These are phyloP conservation scores for Mitragyna speciosa DNA, from an alignment of 257 asterid species.

Conservation along the genomic window DNA sequence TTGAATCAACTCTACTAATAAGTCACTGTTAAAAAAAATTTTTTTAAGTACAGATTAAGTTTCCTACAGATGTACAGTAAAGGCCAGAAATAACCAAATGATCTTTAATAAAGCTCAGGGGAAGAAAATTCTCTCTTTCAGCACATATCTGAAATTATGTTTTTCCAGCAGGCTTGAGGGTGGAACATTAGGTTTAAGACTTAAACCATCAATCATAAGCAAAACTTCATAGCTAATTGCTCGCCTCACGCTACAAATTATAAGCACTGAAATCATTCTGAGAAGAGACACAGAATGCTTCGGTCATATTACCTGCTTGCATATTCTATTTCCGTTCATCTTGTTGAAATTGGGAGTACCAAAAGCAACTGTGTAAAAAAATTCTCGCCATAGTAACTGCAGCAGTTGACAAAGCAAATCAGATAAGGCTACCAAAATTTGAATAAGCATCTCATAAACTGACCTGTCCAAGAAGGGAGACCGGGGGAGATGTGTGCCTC, in stretches of 20 bases:
- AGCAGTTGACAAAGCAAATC: slow-evolving; percentile 32
- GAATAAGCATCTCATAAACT: slow-evolving; percentile 1
- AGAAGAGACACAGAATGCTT: slow-evolving; percentile 16
- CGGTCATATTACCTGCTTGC: slow-evolving; percentile 72
- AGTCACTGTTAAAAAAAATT: neutral
- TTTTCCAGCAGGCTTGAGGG: neutral
- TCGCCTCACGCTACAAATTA: neutral
- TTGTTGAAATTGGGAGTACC: slow-evolving; percentile 85
- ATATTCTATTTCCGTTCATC: slow-evolving; percentile 78
- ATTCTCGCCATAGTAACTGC: slow-evolving; percentile 92
- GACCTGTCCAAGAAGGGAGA: slow-evolving; percentile 98
- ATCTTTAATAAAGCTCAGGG: neutral
- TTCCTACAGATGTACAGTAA: neutral
- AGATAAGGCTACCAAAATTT: slow-evolving; percentile 9
- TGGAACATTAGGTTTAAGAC: neutral
- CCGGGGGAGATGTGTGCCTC: slow-evolving; percentile 94
- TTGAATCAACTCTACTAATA: too few species aligned
- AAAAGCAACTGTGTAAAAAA: slow-evolving; percentile 82
- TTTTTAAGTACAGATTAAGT: neutral
- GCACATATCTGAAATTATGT: too few species aligned
- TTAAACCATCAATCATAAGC: neutral
- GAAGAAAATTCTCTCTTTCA: too few species aligned
- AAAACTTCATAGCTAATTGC: neutral
- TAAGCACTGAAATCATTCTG: neutral
- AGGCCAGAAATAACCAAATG: neutral